phyloP scores from a whole-genome alignment of 257 asterid species.

The Parsonsia alboflavescens region DNA sequence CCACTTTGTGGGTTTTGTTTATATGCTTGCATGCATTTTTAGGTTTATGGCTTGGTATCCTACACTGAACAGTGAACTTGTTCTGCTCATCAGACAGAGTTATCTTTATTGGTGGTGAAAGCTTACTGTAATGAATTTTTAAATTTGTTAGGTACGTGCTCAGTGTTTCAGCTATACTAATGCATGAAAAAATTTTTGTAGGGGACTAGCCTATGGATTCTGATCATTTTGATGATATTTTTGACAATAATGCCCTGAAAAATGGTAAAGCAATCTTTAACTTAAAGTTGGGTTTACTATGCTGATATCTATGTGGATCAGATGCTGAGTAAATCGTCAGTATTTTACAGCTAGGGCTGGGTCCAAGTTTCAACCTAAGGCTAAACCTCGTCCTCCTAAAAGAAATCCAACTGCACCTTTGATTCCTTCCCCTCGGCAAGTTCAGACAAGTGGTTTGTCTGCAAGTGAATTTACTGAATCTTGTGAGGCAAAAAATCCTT shows the following conservation, averaged over 20 bases:
- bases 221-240: constrained; percentile 18
- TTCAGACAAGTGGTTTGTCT: constrained; percentile 22
- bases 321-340: constrained; percentile 9
- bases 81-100: background rate
- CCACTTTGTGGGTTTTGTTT: background rate
- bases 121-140: background rate
- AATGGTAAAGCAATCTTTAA: constrained; percentile 27
- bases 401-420: constrained; percentile 33
- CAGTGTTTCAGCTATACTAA: background rate
- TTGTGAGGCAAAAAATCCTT: constrained; percentile 20
- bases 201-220: constrained; percentile 15
- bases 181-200: background rate
- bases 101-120: background rate
- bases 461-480: constrained; percentile 14
- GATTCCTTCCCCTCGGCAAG: constrained; percentile 31
- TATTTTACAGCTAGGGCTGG: constrained; percentile 42
- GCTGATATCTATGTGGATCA: background rate
- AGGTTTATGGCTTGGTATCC: background rate
- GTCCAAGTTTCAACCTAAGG: constrained; percentile 64
- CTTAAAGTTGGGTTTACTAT: no score
- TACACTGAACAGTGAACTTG: background rate
- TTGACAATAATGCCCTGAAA: constrained; percentile 27
- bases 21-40: background rate
- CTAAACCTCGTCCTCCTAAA: constrained; percentile 34
- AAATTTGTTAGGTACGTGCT: background rate